These are phyloP conservation scores for Wickerhamomyces ciferrii DNA, from an alignment of 805 yeast genomes.

Conservation along the genomic window DNA sequence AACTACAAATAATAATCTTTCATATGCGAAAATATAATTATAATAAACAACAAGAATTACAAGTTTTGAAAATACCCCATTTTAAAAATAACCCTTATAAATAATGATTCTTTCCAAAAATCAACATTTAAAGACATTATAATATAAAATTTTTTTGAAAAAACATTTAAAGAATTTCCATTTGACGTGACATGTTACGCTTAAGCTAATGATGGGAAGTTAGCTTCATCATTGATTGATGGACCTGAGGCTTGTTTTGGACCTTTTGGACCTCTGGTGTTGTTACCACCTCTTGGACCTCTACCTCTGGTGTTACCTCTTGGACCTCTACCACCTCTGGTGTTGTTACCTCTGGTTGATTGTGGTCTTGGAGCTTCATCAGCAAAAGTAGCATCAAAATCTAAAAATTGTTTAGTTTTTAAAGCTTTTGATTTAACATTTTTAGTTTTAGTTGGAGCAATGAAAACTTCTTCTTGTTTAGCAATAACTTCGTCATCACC, in stretches of 20 bases:
- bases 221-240: conserved; percentile 46
- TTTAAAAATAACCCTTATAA: not conserved
- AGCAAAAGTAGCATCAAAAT: conserved; percentile 67
- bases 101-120: not conserved
- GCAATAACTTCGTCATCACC: conserved; percentile 53
- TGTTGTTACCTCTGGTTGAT: conserved; percentile 26
- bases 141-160: not conserved
- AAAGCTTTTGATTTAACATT: conserved; percentile 63
- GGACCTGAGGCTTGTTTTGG: conserved; percentile 28
- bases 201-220: conserved; percentile 69
- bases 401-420: conserved; percentile 79
- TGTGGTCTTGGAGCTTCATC: conserved; percentile 41
- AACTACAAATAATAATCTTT: not conserved
- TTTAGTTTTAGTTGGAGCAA: conserved; percentile 61
- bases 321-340: conserved; percentile 26
- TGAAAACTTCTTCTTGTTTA: conserved; percentile 58
- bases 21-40: conserved; percentile 1
- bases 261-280: conserved; percentile 22
- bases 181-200: not conserved
- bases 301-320: conserved; percentile 22
- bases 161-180: no score
- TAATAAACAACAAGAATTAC: conserved; percentile 1
- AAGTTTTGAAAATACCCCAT: not conserved
- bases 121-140: not conserved
- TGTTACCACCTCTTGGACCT: conserved; percentile 16